These are phyloP conservation scores for Aspergillus calidoustus DNA, from an alignment of 2,329 filamentous ascomycete species.

Conservation along the genomic window DNA sequence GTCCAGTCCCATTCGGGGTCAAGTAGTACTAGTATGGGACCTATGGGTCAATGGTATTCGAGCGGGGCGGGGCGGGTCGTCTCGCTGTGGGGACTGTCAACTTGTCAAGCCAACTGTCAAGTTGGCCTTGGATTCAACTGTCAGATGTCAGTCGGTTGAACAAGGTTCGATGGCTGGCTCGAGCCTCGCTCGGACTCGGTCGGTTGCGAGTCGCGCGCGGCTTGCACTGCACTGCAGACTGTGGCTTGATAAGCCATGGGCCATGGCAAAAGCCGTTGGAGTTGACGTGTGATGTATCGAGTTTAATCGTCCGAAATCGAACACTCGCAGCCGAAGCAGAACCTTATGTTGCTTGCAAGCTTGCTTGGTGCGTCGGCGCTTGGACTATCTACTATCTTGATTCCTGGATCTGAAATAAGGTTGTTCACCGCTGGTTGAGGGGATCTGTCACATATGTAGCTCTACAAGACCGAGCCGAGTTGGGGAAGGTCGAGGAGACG, in stretches of 20 bases:
- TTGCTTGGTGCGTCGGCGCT: not conserved
- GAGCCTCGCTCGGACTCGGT: not conserved
- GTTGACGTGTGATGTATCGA: conserved; percentile 4
- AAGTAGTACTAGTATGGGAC: too few relatives aligned
- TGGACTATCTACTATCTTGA: not conserved
- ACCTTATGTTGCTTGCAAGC: not conserved
- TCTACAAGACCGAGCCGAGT: not conserved
- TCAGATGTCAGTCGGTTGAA: not conserved
- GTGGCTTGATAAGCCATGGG: not conserved
- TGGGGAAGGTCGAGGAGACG: not conserved
- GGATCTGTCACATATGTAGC: not conserved
- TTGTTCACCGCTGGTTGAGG: not conserved
- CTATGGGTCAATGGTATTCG: not conserved
- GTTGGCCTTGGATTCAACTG: too few relatives aligned
- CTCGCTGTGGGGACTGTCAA: not conserved
- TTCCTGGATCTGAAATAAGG: not conserved
- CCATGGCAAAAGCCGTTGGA: too few relatives aligned
- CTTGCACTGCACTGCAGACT: not conserved
- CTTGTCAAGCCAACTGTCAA: not conserved
- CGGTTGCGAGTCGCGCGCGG: too few relatives aligned
- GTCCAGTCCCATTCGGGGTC: not conserved
- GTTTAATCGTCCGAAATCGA: not conserved
- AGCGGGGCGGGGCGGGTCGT: not conserved
- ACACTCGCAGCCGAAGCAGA: not conserved
- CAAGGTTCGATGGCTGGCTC: not conserved